Base-by-base conservation (phyloP, 179 eudicot species). In the Sideroxylon spinosum region DNA sequence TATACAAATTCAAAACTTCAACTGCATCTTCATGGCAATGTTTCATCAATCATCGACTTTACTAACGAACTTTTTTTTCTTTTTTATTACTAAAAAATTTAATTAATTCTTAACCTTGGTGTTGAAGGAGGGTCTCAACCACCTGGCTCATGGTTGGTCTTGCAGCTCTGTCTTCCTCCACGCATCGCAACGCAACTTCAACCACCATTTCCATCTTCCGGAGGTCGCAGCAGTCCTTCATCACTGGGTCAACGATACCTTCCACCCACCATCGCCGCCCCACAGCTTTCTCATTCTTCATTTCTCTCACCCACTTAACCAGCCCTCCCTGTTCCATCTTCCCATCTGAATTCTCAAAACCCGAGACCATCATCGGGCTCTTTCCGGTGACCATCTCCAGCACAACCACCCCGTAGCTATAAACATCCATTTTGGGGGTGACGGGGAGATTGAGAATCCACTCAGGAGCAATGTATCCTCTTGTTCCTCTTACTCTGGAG, bases 91-190 rank as follows among this genome's bases (percentile, higher is more conserved):
- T 29, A 29, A 29, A n/a, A n/a, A n/a, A n/a, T n/a, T n/a, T 3
- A 29, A 29, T 29, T 29, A 29, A 29, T 29, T 29, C 3, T 29
- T 29, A 29, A 29, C 37, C 37, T 71, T 78, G 46, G 19, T 32
- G 26, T 26, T 23, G 62, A 9, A 19, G 3, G 64, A 90, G 85
- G 81, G 66, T 83, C 28, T 86, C 81, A 9, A 85, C 74, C 1
- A 88, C 90, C 50, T 81, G 83, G 17, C 86, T 85, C 93, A 88
- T 88, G 20, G 85, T 85, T 10, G 91, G 90, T 57, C 93, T 90
- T 46, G 84, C 82, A 59, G 85, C 81, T 82, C 69, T 75, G 32
- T 83, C 84, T 60, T 88, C 91, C 72, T 84, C 80, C 0, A 81
- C 87, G 81, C 93, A 90, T 46, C 78, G 85, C 76, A 89, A 57